phyloP scores from a whole-genome alignment of 345 rosid species.

The Lepidium africanum region DNA sequence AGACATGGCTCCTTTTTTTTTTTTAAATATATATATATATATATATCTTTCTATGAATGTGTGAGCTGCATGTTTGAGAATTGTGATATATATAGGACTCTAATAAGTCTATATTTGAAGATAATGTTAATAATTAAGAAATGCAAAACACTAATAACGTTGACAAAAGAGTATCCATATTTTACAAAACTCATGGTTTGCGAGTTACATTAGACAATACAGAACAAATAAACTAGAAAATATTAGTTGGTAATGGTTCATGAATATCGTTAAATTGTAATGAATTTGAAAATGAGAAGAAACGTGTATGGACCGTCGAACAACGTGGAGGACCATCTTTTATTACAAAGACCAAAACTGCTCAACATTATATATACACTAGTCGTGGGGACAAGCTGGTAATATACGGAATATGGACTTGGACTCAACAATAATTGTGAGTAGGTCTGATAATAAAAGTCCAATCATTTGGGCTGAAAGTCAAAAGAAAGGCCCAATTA shows the following conservation, averaged over 20 bases:
- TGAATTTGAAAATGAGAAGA: not conserved
- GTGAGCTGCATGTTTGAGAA: not conserved
- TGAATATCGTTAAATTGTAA: not conserved
- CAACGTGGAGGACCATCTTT: constrained; percentile 1
- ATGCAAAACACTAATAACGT: not conserved
- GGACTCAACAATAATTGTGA: not conserved
- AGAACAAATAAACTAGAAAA: not conserved
- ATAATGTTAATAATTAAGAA: not conserved
- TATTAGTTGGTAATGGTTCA: not conserved
- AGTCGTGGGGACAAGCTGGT: not conserved
- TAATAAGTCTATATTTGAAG: not conserved
- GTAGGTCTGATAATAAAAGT: not conserved
- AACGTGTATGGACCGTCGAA: not conserved
- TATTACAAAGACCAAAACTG: not conserved
- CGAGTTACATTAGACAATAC: not conserved
- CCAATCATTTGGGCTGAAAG: not conserved
- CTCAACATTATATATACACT: not conserved
- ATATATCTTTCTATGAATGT: not conserved
- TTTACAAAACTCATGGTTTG: not conserved
- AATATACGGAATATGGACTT: not conserved
- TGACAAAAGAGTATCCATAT: not conserved
- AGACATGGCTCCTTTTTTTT: not conserved
- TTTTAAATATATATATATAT: no score
- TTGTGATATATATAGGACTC: not conserved
- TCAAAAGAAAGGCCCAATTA: not conserved